A percentile compares a stretch with the other conserved stretches of the same genome.
phyloP scores from a whole-genome alignment of 2,329 filamentous ascomycete genomes.

The Thelonectria blattea region DNA sequence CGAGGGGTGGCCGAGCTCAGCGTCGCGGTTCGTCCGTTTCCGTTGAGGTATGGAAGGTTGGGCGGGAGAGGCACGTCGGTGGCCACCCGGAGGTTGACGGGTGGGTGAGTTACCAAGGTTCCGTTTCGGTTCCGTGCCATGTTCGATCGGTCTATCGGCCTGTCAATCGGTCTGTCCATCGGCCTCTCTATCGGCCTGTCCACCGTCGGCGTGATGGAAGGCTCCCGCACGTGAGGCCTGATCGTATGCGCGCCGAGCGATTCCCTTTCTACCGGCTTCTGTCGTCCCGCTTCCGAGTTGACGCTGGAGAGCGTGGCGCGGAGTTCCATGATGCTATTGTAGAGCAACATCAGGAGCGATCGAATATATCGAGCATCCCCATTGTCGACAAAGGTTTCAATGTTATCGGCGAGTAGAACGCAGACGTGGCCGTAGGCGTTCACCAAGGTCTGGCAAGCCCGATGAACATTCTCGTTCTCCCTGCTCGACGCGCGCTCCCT shows the following conservation, averaged over 20 bases:
- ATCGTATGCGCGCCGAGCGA: conserved; percentile 53
- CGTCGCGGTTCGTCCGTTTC: conserved; percentile 56
- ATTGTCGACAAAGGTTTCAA: conserved; percentile 69
- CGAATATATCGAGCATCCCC: conserved; percentile 71
- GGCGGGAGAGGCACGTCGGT: conserved; percentile 56
- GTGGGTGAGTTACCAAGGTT: conserved; percentile 54
- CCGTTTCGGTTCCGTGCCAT: conserved; percentile 43
- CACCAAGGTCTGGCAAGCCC: conserved; percentile 67
- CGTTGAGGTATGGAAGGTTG: conserved; percentile 56
- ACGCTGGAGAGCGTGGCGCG: conserved; percentile 57
- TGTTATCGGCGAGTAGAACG: conserved; percentile 64
- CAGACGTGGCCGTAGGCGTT: conserved; percentile 71
- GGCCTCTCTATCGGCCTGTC: conserved; percentile 47
- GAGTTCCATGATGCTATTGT: conserved; percentile 72
- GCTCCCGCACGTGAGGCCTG: conserved; percentile 57
- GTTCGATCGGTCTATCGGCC: conserved; percentile 49
- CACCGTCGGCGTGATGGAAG: conserved; percentile 58
- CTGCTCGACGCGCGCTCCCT: conserved; percentile 55
- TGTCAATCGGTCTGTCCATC: conserved; percentile 51
- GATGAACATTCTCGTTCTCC: conserved; percentile 68
- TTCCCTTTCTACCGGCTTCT: conserved; percentile 23
- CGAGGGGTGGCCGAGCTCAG: conserved; percentile 73
- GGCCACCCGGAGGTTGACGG: conserved; percentile 60
- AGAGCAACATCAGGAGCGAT: conserved; percentile 66
- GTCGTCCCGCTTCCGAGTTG: conserved; percentile 34